phyloP scores from a whole-genome alignment of 2,329 filamentous ascomycete species.

The Colletotrichum simmondsii region DNA sequence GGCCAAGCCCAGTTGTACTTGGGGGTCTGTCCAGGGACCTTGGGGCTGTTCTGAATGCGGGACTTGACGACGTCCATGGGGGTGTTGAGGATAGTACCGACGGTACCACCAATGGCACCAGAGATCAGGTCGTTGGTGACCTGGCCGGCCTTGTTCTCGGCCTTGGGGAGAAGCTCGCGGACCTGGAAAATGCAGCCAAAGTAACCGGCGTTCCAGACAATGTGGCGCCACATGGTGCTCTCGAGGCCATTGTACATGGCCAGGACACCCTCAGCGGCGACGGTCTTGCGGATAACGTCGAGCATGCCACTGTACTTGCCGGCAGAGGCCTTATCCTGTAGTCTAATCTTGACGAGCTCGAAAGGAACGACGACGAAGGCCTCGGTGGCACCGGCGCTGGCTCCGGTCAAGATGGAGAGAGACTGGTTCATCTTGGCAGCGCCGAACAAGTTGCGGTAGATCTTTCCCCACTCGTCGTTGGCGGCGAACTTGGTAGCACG shows the following conservation, averaged over 20 bases:
- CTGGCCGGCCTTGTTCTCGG: slow-evolving; percentile 83
- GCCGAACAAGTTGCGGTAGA: slow-evolving; percentile 91
- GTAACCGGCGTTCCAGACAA: slow-evolving; percentile 91
- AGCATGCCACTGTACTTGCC: slow-evolving; percentile 87
- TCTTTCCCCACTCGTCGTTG: slow-evolving; percentile 97
- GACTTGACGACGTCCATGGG: slow-evolving; percentile 98
- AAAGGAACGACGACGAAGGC: slow-evolving; percentile 98
- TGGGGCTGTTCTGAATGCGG: slow-evolving; percentile 93
- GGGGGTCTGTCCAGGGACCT: slow-evolving; percentile 80
- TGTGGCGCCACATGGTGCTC: slow-evolving; percentile 95
- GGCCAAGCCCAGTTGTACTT: slow-evolving; percentile 99
- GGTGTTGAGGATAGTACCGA: slow-evolving; percentile 92
- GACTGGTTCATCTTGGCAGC: slow-evolving; percentile 89
- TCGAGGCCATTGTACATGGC: slow-evolving; percentile 97
- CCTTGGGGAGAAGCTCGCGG: slow-evolving; percentile 81
- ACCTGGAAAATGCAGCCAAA: slow-evolving; percentile 99
- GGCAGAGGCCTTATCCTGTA: slow-evolving; percentile 94
- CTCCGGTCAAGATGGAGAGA: slow-evolving; percentile 92
- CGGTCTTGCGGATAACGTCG: slow-evolving; percentile 83
- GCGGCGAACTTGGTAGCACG: slow-evolving; percentile 98
- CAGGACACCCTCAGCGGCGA: slow-evolving; percentile 83
- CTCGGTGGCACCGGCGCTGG: slow-evolving; percentile 94
- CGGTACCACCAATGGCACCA: slow-evolving; percentile 86
- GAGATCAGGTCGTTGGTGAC: slow-evolving; percentile 90
- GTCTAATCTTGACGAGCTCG: slow-evolving; percentile 97